These are phyloP conservation scores for Alternaria burnsii DNA, from an alignment of 2,329 filamentous ascomycete species.

Conservation along the genomic window DNA sequence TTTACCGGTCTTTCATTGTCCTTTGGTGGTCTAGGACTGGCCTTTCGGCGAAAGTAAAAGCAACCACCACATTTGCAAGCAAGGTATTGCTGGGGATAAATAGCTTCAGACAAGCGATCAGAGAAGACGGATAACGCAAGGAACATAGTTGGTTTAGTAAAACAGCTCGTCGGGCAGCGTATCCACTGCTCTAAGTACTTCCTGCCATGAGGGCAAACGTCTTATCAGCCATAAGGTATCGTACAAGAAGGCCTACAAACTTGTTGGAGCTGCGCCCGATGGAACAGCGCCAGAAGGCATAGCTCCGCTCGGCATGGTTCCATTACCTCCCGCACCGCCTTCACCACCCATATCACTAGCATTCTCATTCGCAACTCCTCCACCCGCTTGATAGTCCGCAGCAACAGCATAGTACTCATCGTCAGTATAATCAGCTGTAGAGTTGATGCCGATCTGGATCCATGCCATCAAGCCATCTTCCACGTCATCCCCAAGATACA, in stretches of 20 bases:
- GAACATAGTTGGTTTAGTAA: not conserved
- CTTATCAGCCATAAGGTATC: not conserved
- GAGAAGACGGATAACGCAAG: not conserved
- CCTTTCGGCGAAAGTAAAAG: slow-evolving; percentile 32
- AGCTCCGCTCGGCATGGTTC: slow-evolving; percentile 14
- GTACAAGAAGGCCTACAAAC: not conserved
- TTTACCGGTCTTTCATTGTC: slow-evolving; percentile 51
- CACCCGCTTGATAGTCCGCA: slow-evolving; percentile 30
- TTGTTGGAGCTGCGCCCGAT: not conserved
- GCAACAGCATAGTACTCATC: slow-evolving; percentile 29
- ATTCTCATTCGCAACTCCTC: slow-evolving; percentile 28
- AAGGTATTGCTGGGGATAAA: not conserved
- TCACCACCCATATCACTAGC: slow-evolving; percentile 11
- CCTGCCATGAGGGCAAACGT: not conserved
- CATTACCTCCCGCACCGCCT: slow-evolving; percentile 3
- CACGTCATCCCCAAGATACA: not conserved
- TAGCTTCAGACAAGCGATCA: not conserved
- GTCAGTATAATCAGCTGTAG: slow-evolving; percentile 26
- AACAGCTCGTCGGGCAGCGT: not conserved
- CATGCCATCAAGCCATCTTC: not conserved
- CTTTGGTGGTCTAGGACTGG: slow-evolving; percentile 28
- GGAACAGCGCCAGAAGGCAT: slow-evolving; percentile 25
- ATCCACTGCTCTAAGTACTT: not conserved
- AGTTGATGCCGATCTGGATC: not conserved
- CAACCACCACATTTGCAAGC: slow-evolving; percentile 29